Base-by-base conservation (phyloP, 108 stramenopile genomes). In the Ochromonas danica region DNA sequence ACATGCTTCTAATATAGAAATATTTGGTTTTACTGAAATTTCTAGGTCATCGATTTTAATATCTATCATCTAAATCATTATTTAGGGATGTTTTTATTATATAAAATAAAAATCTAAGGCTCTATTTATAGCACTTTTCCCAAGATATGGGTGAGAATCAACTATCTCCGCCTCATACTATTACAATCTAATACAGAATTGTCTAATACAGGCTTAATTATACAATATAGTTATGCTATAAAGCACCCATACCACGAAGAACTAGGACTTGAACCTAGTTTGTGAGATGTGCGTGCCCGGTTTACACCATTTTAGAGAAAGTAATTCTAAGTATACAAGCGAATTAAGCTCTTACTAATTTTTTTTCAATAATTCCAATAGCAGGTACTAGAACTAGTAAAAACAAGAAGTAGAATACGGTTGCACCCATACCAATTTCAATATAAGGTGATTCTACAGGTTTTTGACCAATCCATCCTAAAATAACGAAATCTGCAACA, bases 401-500 rank as follows among this genome's bases (percentile, higher is more conserved):
- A 67, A 67, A 67, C 17, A 67, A 33, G 31, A 67, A 78, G 39
- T 83, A 86, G 65, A 81, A 86, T 38, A 83, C 38, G 62, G 85
- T 83, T 40, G 81, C 81, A 81, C 80, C 0, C 80, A 83, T 82
- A 0, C 85, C 82, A 60, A 86, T 57, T 77, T 81, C 62, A 61
- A 86, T 71, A 79, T 75, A 86, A 80, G 77, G 81, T 74, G 78
- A 61, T 83, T 83, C 80, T 43, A 83, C 81, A 61, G 77, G 75
- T 79, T 83, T 81, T 81, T 82, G 80, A 80, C 85, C 85, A 77
- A 86, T 77, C 85, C 85, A 86, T 0, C 81, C 79, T 39, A 86
- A 72, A 39, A 83, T 27, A 33, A 86, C 33, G 77, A 77, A 83
- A 82, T 86, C 80, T 0, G 61, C 43, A 61, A 86, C 85, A 61